A percentile compares a stretch with the other conserved stretches of the same genome.
Conservation (phyloP, 108 stramenopile species). For the Nitzschia putrida region DNA sequence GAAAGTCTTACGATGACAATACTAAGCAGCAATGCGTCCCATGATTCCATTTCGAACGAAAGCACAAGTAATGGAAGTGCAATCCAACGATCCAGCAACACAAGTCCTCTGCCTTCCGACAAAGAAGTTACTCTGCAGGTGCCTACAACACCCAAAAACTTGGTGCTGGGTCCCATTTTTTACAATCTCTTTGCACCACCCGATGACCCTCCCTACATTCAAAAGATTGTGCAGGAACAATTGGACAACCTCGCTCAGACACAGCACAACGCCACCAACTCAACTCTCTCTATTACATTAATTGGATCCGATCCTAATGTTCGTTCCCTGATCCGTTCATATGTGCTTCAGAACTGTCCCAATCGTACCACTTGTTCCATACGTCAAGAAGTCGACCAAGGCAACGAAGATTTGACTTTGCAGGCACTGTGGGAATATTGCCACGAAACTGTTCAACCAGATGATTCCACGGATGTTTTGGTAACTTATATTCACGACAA, state of each 20-base stretch:
- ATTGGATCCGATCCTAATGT: background rate
- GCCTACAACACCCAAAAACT: no score
- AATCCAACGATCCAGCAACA: no score
- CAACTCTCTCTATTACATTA: constrained; percentile 9
- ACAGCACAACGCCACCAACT: background rate
- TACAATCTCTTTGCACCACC: constrained; percentile 20
- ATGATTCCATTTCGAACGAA: no score
- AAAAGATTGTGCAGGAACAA: constrained; percentile 13
- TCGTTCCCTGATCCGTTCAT: no score
- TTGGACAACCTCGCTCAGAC: background rate
- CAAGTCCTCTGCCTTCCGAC: no score
- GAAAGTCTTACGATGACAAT: no score
- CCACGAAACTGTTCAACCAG: background rate
- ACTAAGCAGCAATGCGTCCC: no score
- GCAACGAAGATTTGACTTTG: constrained; percentile 17
- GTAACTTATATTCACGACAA: constrained; percentile 39
- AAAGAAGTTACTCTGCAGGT: no score
- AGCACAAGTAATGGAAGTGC: no score
- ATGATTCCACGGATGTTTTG: background rate
- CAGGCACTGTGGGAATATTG: constrained; percentile 31
- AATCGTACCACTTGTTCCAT: constrained; percentile 2
- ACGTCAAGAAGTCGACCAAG: background rate
- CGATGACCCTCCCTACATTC: background rate
- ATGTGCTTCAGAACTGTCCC: no score
- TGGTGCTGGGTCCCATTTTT: constrained; percentile 24